Base-by-base conservation (phyloP, 2,329 filamentous ascomycete genomes). In the Aspergillus felis region DNA sequence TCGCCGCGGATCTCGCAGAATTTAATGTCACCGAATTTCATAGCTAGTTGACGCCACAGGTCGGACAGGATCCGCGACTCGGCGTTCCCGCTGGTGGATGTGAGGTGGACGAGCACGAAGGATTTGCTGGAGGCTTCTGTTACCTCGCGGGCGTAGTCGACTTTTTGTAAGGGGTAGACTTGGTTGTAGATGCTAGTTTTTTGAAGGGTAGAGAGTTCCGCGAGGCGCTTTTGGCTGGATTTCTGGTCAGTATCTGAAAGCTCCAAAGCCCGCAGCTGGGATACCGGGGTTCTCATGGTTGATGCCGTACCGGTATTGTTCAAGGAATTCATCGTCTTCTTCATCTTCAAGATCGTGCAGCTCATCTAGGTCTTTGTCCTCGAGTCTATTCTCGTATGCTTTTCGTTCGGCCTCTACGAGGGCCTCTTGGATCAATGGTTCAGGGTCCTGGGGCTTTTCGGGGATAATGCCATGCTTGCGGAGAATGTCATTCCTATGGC, bases 391-490 rank as follows among this genome's bases (percentile, higher is more conserved):
- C 72, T 97, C 93, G 69, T 97, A 87, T 28, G 92, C 92, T 61
- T 95, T 81, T 66, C 87, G 82, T 57, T 90, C 85, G 12, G 90
- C 94, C 78, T 96, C 90, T 22, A 88, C 76, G 50, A 99, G 85
- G 3, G 94, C 94, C 80, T 97, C 93, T 77, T 99, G 89, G 68
- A 99, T 97, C 79, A 96, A 88, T 6, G 92, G 92, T 2, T 94
- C 97, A 2, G 94, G 94, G 49, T 93, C 96, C 3, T 92, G 92
- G 0, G 93, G 92, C 73, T 96, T 97, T 74, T 97, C 92, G n/a
- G 94, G 94, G 61, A 99, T 97, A 64, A 99, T 83, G 64, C 92
- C 91, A 80, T 99, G 92, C 75, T 96, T 95, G 66, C 94, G 90
- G 57, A 99, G 87, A 70, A 99, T 99, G 66, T 99, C 94, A 74